Evolutionary conservation across 2,329 filamentous ascomycete species (phyloP).

Genomic region (Metarhizium rileyi): DNA sequence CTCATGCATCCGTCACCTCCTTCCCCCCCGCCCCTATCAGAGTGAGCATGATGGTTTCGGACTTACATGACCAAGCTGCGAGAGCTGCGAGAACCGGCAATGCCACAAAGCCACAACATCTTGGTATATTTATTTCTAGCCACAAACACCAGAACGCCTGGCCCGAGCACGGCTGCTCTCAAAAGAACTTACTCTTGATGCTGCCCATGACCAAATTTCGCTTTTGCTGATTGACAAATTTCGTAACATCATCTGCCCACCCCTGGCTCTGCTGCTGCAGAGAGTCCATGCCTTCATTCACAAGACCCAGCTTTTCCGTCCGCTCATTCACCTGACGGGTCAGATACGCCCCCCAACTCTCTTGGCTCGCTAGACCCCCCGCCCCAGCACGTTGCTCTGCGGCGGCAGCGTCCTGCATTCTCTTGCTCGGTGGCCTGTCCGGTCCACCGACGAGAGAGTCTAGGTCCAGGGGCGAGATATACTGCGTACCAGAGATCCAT

Average conservation of each 20-base stretch:
- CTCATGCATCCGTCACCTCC: no score
- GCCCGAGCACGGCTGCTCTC: not conserved
- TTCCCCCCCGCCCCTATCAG: no score
- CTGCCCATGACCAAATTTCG: constrained; percentile 67
- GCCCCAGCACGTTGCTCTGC: constrained; percentile 57
- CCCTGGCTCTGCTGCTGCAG: constrained; percentile 71
- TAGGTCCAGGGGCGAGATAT: constrained; percentile 77
- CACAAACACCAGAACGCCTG: not conserved
- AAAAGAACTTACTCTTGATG: constrained; percentile 50
- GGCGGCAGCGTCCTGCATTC: constrained; percentile 72
- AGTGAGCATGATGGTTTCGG: no score
- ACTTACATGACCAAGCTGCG: no score
- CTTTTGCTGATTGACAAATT: constrained; percentile 83
- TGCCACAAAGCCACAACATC: not conserved
- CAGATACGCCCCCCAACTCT: constrained; percentile 72
- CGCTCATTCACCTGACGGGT: constrained; percentile 80
- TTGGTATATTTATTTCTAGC: not conserved
- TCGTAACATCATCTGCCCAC: constrained; percentile 82
- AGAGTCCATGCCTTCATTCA: constrained; percentile 76
- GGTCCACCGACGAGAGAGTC: constrained; percentile 85
- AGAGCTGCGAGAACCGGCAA: no score
- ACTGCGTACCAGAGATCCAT: constrained; percentile 93
- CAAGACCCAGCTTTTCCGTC: constrained; percentile 75
- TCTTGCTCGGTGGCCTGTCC: constrained; percentile 77
- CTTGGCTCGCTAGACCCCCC: constrained; percentile 27